Conservation (phyloP, 495 filamentous ascomycete species). For the Hypoxylon fragiforme region DNA sequence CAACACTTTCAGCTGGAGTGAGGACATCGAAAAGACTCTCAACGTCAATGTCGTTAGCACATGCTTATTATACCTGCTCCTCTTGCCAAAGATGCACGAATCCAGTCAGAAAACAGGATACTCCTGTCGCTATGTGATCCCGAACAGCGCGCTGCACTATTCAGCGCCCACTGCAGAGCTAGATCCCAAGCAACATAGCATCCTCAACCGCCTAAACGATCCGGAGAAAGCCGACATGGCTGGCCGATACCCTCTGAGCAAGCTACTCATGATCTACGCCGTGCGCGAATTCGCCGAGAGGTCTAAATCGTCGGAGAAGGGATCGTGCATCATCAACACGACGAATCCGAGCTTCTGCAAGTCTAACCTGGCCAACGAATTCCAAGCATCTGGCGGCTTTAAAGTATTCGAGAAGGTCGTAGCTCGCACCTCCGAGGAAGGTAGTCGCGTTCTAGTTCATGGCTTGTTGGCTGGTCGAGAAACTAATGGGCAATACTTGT, state of each 20-base stretch:
- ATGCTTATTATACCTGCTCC: neutral
- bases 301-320: neutral
- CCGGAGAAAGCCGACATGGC: neutral
- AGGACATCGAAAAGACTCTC: neutral
- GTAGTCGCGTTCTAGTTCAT: neutral
- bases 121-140: neutral
- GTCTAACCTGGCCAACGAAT: neutral
- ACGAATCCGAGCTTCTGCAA: neutral
- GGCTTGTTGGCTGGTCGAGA: neutral
- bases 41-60: neutral
- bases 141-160: neutral
- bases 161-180: neutral
- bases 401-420: neutral
- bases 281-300: neutral
- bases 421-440: neutral
- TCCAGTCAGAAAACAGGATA: neutral
- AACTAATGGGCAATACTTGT: neutral
- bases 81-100: neutral
- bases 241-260: neutral
- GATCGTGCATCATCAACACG: neutral
- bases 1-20: neutral
- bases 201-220: neutral
- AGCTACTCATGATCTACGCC: neutral
- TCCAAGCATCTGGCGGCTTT: neutral
- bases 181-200: neutral